Percentiles rank a stretch among this genome's conserved stretches.
Evolutionary conservation across 495 filamentous ascomycete genomes (phyloP).

Genomic region (Penicillium maclennaniae): DNA sequence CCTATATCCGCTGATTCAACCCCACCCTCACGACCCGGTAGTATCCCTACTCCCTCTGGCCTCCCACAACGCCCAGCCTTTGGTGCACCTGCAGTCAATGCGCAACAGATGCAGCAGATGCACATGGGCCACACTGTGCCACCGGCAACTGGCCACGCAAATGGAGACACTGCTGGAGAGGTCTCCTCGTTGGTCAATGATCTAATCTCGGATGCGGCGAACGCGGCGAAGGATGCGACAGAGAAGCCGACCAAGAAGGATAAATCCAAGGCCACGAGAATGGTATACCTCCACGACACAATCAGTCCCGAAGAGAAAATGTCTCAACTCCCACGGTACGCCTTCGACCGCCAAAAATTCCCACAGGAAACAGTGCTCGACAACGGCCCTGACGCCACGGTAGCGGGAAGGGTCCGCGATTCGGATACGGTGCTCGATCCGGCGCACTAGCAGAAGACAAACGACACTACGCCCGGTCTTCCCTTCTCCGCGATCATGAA

Average conservation of each 20-base stretch:
- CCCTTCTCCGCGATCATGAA: not conserved
- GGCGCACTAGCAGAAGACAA: slow-evolving; percentile 20
- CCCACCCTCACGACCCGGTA: slow-evolving; percentile 45
- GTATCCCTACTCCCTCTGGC: slow-evolving; percentile 52
- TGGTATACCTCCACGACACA: slow-evolving; percentile 76
- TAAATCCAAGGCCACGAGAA: slow-evolving; percentile 63
- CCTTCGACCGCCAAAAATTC: slow-evolving; percentile 54
- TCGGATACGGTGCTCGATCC: slow-evolving; percentile 38
- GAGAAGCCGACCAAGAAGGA: slow-evolving; percentile 62
- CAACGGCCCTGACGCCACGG: slow-evolving; percentile 35
- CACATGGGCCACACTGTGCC: slow-evolving; percentile 54
- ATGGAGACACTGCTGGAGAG: slow-evolving; percentile 30
- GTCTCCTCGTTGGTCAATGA: slow-evolving; percentile 59
- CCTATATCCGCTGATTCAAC: slow-evolving; percentile 37
- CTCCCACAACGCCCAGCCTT: slow-evolving; percentile 63
- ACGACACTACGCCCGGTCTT: not conserved
- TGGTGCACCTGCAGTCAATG: slow-evolving; percentile 52
- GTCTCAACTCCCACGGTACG: slow-evolving; percentile 72
- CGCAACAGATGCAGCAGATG: slow-evolving; percentile 60
- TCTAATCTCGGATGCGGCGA: slow-evolving; percentile 46
- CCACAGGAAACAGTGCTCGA: slow-evolving; percentile 33
- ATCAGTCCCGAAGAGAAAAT: slow-evolving; percentile 85
- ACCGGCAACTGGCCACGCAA: slow-evolving; percentile 30
- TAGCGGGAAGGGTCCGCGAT: slow-evolving; percentile 33
- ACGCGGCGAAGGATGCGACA: slow-evolving; percentile 30